Evolutionary conservation across 805 yeast species (phyloP).

Genomic region (Clavispora santaluciae): DNA sequence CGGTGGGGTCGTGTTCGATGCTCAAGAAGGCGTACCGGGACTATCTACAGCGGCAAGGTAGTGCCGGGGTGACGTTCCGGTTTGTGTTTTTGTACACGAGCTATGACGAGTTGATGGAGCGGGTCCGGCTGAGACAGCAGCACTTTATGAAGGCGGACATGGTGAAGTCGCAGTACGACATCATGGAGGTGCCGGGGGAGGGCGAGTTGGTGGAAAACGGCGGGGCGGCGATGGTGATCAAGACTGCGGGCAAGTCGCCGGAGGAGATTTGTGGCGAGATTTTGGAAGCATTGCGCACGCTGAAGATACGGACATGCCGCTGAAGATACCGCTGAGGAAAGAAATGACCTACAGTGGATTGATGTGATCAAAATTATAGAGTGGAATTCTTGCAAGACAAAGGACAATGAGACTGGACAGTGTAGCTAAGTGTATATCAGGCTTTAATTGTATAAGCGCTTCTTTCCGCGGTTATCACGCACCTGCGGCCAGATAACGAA

Average conservation of each 20-base stretch:
- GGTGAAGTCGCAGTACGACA: slow-evolving; percentile 74
- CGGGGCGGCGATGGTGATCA: slow-evolving; percentile 32
- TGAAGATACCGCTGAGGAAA: too few species aligned
- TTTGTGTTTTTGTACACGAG: slow-evolving; percentile 68
- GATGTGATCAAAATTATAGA: too few species aligned
- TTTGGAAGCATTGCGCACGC: not conserved
- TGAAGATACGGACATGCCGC: too few species aligned
- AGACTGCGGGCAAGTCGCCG: slow-evolving; percentile 28
- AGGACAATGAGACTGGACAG: too few species aligned
- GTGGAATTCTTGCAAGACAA: too few species aligned
- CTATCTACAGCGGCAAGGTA: slow-evolving; percentile 40
- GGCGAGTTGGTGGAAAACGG: slow-evolving; percentile 34
- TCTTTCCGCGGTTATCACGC: too few species aligned
- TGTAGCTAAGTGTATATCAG: too few species aligned
- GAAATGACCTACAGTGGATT: too few species aligned
- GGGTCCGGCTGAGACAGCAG: slow-evolving; percentile 61
- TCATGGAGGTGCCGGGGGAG: slow-evolving; percentile 63
- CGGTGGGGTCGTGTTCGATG: slow-evolving; percentile 81
- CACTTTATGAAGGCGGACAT: slow-evolving; percentile 88
- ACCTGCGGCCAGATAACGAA: too few species aligned
- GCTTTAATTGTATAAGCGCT: too few species aligned
- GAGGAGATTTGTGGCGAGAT: slow-evolving; percentile 17
- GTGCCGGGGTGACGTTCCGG: slow-evolving; percentile 34
- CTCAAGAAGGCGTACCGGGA: slow-evolving; percentile 73
- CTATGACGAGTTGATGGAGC: slow-evolving; percentile 50